A percentile compares a stretch with the other conserved stretches of the same genome.
These are phyloP conservation scores for Henningerozyma blattae DNA, from an alignment of 805 yeast species.

Conservation along the genomic window DNA sequence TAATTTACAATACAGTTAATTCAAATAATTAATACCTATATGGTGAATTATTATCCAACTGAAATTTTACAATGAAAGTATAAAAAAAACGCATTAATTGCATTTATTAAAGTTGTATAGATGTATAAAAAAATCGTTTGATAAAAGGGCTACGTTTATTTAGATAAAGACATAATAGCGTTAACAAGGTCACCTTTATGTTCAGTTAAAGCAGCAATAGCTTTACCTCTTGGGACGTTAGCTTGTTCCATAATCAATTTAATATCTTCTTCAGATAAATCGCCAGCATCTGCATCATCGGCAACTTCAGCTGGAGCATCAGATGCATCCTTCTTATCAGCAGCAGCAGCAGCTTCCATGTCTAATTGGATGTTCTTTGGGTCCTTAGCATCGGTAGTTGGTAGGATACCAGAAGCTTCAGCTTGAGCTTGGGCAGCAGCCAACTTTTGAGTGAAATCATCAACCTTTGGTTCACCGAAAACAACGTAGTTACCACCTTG, in stretches of 20 bases:
- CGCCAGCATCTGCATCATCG: conserved; percentile 74
- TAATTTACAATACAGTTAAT: no score
- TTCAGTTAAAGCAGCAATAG: conserved; percentile 77
- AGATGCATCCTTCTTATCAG: conserved; percentile 23
- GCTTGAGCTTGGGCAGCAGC: conserved; percentile 66
- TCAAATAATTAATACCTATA: no score
- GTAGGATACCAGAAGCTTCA: conserved; percentile 34
- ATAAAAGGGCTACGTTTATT: conserved; percentile 8
- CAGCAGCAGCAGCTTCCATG: conserved; percentile 53
- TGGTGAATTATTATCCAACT: no score
- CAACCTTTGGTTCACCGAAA: conserved; percentile 96
- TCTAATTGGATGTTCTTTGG: conserved; percentile 78
- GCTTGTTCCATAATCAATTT: conserved; percentile 86
- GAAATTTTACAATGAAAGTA: no score
- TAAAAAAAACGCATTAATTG: no score
- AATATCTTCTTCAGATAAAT: conserved; percentile 71
- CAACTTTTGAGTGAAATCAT: conserved; percentile 81
- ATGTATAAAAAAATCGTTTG: neutral
- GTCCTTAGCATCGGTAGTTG: conserved; percentile 36
- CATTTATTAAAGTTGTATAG: no score
- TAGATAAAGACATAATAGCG: conserved; percentile 76
- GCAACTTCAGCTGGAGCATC: conserved; percentile 39
- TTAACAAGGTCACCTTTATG: conserved; percentile 92
- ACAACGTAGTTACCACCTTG: conserved; percentile 90
- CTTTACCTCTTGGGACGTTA: conserved; percentile 77